A percentile compares a stretch with the other conserved stretches of the same genome.
phyloP scores from a whole-genome alignment of 768 basidiomycete species.

The Pleurotus djamor region DNA sequence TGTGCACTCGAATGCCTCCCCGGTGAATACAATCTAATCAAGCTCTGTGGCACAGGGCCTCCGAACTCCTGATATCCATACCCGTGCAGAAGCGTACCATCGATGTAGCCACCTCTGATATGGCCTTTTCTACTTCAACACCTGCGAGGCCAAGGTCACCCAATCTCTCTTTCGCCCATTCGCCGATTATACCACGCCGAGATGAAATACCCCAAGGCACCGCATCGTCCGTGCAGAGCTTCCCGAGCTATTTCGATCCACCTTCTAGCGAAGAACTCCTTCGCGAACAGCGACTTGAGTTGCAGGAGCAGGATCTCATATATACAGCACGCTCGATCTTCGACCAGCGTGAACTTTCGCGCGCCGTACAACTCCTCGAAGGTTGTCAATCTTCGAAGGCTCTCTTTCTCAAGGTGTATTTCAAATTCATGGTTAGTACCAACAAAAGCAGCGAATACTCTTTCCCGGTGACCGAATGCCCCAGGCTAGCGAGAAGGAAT shows the following conservation, averaged over 20 bases:
- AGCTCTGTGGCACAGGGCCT: slow-evolving; percentile 49
- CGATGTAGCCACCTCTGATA: slow-evolving; percentile 15
- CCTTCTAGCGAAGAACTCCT: slow-evolving; percentile 29
- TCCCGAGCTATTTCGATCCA: slow-evolving; percentile 26
- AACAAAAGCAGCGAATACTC: slow-evolving; percentile 1
- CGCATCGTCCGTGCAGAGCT: slow-evolving; percentile 15
- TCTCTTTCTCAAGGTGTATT: slow-evolving; percentile 75
- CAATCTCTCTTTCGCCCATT: slow-evolving; percentile 34
- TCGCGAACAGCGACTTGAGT: slow-evolving; percentile 46
- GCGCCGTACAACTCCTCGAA: slow-evolving; percentile 65
- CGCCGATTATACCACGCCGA: slow-evolving; percentile 28
- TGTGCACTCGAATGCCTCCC: slow-evolving; percentile 25
- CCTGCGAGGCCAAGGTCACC: slow-evolving; percentile 49
- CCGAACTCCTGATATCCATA: slow-evolving; percentile 69
- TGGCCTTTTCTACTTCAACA: slow-evolving; percentile 56
- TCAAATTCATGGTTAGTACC: slow-evolving; percentile 77
- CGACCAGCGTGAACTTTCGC: slow-evolving; percentile 73
- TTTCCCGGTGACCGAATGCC: slow-evolving; percentile 6
- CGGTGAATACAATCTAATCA: neutral
- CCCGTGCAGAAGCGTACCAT: slow-evolving; percentile 41
- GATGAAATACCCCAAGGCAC: slow-evolving; percentile 25
- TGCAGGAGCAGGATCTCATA: slow-evolving; percentile 70
- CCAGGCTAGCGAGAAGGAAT: slow-evolving; percentile 82
- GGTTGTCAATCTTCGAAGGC: slow-evolving; percentile 71
- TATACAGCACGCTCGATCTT: slow-evolving; percentile 71